Base-by-base conservation (phyloP, 345 rosid genomes). In the Kandelia obovata region DNA sequence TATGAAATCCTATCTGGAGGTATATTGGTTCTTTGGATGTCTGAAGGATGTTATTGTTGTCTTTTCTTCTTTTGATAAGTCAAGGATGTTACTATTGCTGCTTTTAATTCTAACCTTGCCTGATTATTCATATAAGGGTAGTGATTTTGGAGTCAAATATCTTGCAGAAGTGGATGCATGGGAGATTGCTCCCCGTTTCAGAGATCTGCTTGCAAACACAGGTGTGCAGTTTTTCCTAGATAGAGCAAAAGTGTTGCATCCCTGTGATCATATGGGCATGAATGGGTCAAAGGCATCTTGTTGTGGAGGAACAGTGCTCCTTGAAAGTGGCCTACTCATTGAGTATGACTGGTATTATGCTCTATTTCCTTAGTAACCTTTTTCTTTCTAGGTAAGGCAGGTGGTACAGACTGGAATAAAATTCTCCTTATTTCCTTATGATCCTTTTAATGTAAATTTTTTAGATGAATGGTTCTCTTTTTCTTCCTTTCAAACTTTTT, bases 131-230 rank as follows among this genome's bases (percentile, higher is more conserved):
- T 39, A 39, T 10, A 37, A 11, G 2, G 47, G 58, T 15, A 56
- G 59, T 3, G 59, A 10, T 25, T 25, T 56, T 56, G 26, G 19
- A 21, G 13, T 9, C 59, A 56, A 56, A 56, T 56, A 6, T 47
- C 11, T 25, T 81, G 83, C 92, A 94, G 98, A 94, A 83, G 97
- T 89, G 57, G 98, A 94, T 83, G 83, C 77, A 28, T 94, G 98
- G 98, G 98, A 94, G 83, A 89, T 94, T 78, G 96, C 98, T 73
- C 97, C 98, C 20, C 92, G 86, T 58, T 94, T 91, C 83, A 82
- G 87, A 19, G 96, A 94, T 73, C 86, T 94, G 79, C 89, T 94
- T 55, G 84, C 82, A 70, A 87, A 80, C 81, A 89, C 96, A 1
- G 82, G 90, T 39, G 78, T 89, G 34, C 84, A 84, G 71, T 91